Conservation (phyloP, 176 grass and related monocot genomes). For the Echinochloa phyllopogon region DNA sequence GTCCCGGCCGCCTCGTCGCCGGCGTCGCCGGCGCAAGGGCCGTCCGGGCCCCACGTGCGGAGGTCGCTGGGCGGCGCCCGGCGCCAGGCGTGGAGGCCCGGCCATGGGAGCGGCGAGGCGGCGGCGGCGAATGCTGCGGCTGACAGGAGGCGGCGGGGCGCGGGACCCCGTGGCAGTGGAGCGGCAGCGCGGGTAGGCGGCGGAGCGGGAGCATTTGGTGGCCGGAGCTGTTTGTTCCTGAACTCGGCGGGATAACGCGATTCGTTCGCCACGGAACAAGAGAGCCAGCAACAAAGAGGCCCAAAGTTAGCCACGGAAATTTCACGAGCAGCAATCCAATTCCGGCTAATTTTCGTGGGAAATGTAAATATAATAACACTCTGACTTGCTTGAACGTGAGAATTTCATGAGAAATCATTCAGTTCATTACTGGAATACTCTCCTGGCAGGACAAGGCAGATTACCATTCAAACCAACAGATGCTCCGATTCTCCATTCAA, state of each 20-base stretch:
- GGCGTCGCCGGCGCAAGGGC: slow-evolving; percentile 50
- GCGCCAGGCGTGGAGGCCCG: slow-evolving; percentile 77
- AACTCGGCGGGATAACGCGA: slow-evolving; percentile 24
- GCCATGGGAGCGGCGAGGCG: slow-evolving; percentile 62
- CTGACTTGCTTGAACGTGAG: neutral
- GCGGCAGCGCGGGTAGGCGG: neutral
- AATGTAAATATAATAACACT: neutral
- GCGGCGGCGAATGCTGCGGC: slow-evolving; percentile 28
- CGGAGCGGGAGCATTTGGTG: slow-evolving; percentile 46
- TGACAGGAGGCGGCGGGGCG: slow-evolving; percentile 21
- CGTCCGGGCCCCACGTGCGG: slow-evolving; percentile 68
- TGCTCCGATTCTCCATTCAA: neutral
- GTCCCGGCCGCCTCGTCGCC: neutral
- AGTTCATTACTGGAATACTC: neutral
- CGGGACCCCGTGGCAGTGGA: slow-evolving; percentile 10
- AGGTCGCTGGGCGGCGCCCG: slow-evolving; percentile 54
- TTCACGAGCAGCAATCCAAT: neutral
- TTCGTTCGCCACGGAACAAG: neutral
- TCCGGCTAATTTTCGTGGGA: neutral
- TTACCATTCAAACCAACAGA: neutral
- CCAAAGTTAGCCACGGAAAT: neutral
- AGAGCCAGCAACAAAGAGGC: too few relatives aligned
- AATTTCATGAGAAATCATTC: neutral
- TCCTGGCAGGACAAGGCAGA: neutral
- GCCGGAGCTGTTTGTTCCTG: slow-evolving; percentile 14